phyloP scores from a whole-genome alignment of 257 asterid species.

The Hygrophila difformis region DNA sequence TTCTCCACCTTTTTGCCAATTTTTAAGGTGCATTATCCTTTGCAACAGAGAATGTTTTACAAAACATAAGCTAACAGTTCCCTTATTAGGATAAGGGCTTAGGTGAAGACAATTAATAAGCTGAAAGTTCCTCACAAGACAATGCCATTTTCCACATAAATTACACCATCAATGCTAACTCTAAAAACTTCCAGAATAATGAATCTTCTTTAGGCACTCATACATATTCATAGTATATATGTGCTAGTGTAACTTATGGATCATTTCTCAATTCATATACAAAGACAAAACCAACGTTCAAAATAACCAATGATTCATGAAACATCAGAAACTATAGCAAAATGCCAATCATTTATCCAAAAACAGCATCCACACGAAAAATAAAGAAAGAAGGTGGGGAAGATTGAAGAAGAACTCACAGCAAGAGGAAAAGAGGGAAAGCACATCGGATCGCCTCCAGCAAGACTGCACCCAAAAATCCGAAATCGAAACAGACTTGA shows the following conservation, averaged over 20 bases:
- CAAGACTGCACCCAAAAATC: conserved; percentile 82
- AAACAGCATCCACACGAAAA: background rate
- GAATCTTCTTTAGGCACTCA: too few relatives aligned
- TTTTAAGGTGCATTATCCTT: too few relatives aligned
- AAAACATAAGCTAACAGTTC: too few relatives aligned
- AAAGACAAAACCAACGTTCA: background rate
- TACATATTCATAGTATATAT: too few relatives aligned
- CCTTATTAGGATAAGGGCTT: too few relatives aligned
- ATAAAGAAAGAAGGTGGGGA: background rate
- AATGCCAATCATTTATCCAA: background rate
- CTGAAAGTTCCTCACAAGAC: too few relatives aligned
- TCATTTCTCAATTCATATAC: background rate
- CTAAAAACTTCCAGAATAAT: too few relatives aligned
- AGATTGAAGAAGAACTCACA: conserved; percentile 35
- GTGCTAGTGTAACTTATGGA: background rate
- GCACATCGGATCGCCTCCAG: conserved; percentile 56
- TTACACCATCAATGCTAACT: too few relatives aligned
- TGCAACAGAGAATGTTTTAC: too few relatives aligned
- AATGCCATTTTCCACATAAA: too few relatives aligned
- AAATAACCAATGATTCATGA: background rate
- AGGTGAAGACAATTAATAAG: too few relatives aligned
- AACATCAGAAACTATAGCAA: background rate
- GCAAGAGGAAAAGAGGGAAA: conserved; percentile 40
- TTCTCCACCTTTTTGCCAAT: too few relatives aligned
- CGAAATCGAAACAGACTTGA: conserved; percentile 45